Evolutionary conservation across 768 basidiomycete genomes (phyloP).

Genomic region (Kockovaella imperatae): DNA sequence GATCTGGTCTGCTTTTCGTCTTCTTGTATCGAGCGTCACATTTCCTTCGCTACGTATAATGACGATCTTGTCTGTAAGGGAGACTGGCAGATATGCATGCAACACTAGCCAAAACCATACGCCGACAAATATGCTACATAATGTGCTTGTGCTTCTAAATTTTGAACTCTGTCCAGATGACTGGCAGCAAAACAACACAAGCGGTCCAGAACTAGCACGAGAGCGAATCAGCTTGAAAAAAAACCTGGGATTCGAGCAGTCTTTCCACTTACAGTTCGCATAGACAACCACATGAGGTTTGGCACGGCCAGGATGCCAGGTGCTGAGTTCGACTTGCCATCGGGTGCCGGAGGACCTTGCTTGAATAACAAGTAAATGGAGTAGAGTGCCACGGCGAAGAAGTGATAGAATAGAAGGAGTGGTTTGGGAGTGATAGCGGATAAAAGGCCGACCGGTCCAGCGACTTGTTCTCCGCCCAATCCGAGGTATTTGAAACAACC

Average conservation of each 20-base stretch:
- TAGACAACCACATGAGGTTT: too few relatives aligned
- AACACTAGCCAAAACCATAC: too few relatives aligned
- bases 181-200: constrained; percentile 75
- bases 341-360: constrained; percentile 47
- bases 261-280: too few relatives aligned
- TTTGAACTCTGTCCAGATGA: constrained; percentile 74
- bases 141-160: too few relatives aligned
- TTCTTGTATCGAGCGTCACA: too few relatives aligned
- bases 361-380: constrained; percentile 85
- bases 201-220: constrained; percentile 75
- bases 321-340: too few relatives aligned
- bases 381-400: constrained; percentile 92
- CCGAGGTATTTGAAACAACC: constrained; percentile 99
- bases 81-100: too few relatives aligned
- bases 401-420: constrained; percentile 72
- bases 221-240: constrained; percentile 24
- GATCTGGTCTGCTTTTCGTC: too few relatives aligned
- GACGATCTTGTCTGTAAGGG: too few relatives aligned
- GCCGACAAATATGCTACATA: too few relatives aligned
- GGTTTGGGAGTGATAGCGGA: constrained; percentile 78
- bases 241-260: background rate
- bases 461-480: constrained; percentile 76
- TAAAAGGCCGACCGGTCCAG: constrained; percentile 81
- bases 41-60: too few relatives aligned
- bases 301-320: too few relatives aligned